A percentile compares a stretch with the other conserved stretches of the same genome.
phyloP scores from a whole-genome alignment of 2,329 filamentous ascomycete genomes.

The Paramyrothecium roridum region DNA sequence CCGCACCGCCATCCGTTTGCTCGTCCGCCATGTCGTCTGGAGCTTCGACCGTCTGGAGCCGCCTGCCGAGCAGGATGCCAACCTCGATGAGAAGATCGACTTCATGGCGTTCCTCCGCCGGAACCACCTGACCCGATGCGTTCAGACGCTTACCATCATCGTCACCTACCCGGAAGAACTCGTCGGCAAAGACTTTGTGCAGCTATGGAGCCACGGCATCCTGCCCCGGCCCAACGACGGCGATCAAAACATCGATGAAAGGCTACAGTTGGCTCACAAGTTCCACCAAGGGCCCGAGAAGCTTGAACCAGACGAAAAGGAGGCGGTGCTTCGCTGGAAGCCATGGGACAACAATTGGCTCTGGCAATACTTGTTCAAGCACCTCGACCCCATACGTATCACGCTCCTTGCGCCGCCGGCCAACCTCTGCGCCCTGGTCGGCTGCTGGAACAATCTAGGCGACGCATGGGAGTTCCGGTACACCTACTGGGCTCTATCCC shows the following conservation, averaged over 20 bases:
- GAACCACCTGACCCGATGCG: slow-evolving; percentile 33
- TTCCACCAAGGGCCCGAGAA: slow-evolving; percentile 15
- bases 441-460: slow-evolving; percentile 51
- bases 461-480: slow-evolving; percentile 64
- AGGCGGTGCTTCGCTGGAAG: neutral
- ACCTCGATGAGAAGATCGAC: slow-evolving; percentile 24
- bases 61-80: slow-evolving; percentile 11
- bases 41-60: slow-evolving; percentile 25
- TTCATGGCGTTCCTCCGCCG: slow-evolving; percentile 35
- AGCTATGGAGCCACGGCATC: slow-evolving; percentile 23
- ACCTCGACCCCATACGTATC: slow-evolving; percentile 50
- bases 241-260: no score
- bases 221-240: slow-evolving; percentile 21
- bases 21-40: slow-evolving; percentile 58
- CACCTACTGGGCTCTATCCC: slow-evolving; percentile 57
- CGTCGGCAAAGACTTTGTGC: slow-evolving; percentile 20
- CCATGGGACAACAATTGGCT: slow-evolving; percentile 37
- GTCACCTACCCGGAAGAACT: slow-evolving; percentile 24
- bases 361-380: slow-evolving; percentile 54
- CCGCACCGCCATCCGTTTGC: slow-evolving; percentile 43
- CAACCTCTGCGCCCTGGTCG: slow-evolving; percentile 58
- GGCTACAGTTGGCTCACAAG: no score
- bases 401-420: slow-evolving; percentile 60
- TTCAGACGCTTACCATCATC: slow-evolving; percentile 39
- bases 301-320: slow-evolving; percentile 18